Conservation (phyloP, 306 rosid species). For the Cucurbita ficifolia region DNA sequence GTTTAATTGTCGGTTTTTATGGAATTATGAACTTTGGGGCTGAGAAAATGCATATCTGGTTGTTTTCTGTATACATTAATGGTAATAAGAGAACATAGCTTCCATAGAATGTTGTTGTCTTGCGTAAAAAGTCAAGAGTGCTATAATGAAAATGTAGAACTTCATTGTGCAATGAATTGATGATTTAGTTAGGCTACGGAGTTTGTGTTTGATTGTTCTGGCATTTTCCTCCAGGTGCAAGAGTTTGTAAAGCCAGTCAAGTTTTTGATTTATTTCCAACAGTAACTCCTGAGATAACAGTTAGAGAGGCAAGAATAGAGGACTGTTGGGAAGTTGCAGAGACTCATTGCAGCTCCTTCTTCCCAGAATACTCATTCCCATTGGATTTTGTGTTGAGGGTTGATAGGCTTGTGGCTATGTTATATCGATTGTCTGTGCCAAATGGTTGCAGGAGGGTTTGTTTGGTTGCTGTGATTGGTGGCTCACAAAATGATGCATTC, state of each 20-base stretch:
- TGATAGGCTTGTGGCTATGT: slow-evolving; percentile 79
- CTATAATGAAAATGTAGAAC: not conserved
- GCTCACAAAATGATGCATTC: slow-evolving; percentile 39
- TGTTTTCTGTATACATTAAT: not conserved
- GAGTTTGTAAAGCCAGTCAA: slow-evolving; percentile 79
- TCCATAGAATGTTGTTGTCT: not conserved
- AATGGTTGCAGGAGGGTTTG: slow-evolving; percentile 68
- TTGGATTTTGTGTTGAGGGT: slow-evolving; percentile 70
- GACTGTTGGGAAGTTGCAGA: slow-evolving; percentile 99
- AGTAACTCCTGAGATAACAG: slow-evolving; percentile 58
- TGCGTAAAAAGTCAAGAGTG: too few relatives aligned
- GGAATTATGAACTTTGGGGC: not conserved
- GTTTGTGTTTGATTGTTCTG: not conserved
- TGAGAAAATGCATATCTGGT: not conserved
- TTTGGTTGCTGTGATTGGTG: slow-evolving; percentile 76
- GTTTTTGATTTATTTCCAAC: slow-evolving; percentile 66
- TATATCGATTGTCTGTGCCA: slow-evolving; percentile 70
- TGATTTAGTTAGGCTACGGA: not conserved
- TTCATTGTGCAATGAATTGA: not conserved
- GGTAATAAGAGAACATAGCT: not conserved
- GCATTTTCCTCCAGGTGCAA: slow-evolving; percentile 33
- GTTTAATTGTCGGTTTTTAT: not conserved
- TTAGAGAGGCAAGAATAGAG: slow-evolving; percentile 84
- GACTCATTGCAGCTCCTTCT: slow-evolving; percentile 98
- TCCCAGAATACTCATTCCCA: slow-evolving; percentile 79